A percentile compares a stretch with the other conserved stretches of the same genome.
Conservation (phyloP, 805 yeast species). For the Cyberlindnera xylosilytica region DNA sequence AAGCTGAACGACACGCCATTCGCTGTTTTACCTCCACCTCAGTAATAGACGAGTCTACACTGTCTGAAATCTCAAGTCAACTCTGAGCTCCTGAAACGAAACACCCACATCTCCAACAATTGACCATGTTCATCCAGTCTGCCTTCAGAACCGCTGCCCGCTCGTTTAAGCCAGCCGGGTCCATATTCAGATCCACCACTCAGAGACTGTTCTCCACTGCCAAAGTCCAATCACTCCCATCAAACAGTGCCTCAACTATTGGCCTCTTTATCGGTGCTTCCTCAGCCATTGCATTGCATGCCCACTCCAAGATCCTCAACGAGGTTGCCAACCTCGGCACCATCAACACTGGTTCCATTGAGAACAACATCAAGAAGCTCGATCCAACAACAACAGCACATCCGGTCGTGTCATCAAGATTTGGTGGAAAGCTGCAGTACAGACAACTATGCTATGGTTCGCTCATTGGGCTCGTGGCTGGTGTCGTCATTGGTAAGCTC, state of each 20-base stretch:
- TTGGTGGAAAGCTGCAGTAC: conserved; percentile 50
- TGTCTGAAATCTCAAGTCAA: too few relatives aligned
- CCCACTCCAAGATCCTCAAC: conserved; percentile 25
- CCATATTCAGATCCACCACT: conserved; percentile 9
- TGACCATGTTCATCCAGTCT: conserved; percentile 17
- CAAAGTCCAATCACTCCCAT: conserved; percentile 1
- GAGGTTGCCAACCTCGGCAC: conserved; percentile 26
- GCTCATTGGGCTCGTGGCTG: conserved; percentile 53
- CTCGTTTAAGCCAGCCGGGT: conserved; percentile 9
- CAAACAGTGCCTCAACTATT: conserved; percentile 9
- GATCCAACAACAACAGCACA: conserved; percentile 11
- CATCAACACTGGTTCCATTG: conserved; percentile 14
- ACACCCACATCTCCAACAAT: too few relatives aligned
- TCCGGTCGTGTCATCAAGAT: conserved; percentile 19
- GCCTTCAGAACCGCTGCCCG: conserved; percentile 17
- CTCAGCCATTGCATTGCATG: conserved; percentile 15
- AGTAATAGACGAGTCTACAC: too few relatives aligned
- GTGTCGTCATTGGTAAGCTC: conserved; percentile 57
- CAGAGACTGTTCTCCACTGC: conserved; percentile 10
- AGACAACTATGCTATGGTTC: conserved; percentile 61
- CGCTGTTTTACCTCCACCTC: not conserved
- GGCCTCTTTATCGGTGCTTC: conserved; percentile 27
- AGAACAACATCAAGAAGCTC: conserved; percentile 10
- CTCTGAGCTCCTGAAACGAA: too few relatives aligned
- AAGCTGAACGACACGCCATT: not conserved